Evolutionary conservation across 148 eudicot species (phyloP), one percentile per base, ranked within the genome.

Genomic region (Rhododendron ferrugineum): DNA sequence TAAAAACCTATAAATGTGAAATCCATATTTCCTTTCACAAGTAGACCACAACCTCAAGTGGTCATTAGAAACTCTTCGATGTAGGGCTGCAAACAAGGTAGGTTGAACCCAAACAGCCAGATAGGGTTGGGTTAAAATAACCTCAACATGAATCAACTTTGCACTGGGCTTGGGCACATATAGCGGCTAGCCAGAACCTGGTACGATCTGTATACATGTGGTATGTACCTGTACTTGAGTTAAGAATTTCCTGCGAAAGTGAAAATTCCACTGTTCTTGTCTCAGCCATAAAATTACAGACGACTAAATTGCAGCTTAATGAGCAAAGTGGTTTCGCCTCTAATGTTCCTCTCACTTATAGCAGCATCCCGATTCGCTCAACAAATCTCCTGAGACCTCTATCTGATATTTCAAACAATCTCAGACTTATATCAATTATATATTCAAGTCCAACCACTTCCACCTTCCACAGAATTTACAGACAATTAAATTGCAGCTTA

Each of bases 291-390:
- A 40, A 2, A 44, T 78, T 78, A 44, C 22, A 47, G 56, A 78
- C 7, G 11, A 23, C 8, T 13, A 78, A 22, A 40, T 23, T 78
- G 34, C 40, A 78, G 40, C 34, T 26, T 13, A 78, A 23, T 26
- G 2, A 78, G 56, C 34, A 1, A 46, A 47, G 14, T 47, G 32
- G 34, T 78, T 26, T 46, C 26, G 56, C 54, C 47, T 78, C 81
- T 44, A 46, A n/a, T 78, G 81, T 78, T 78, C 81, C 81, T 78
- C 32, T 46, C 28, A 78, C 54, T n/a, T 44, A 13, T 11, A 78
- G 16, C 80, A 78, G 54, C 80, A 42, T 15, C 32, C 15, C 16
- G 2, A 44, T n/a, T 78, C 34, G 23, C 54, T 11, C 54, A 44
- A 46, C 81, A 78, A 14, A 46, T 15, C 28, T 11, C 81, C 30